Evolutionary conservation across 2,329 filamentous ascomycete species (phyloP), one percentile per base, ranked within the genome.

Genomic region (Escovopsis sp.): DNA sequence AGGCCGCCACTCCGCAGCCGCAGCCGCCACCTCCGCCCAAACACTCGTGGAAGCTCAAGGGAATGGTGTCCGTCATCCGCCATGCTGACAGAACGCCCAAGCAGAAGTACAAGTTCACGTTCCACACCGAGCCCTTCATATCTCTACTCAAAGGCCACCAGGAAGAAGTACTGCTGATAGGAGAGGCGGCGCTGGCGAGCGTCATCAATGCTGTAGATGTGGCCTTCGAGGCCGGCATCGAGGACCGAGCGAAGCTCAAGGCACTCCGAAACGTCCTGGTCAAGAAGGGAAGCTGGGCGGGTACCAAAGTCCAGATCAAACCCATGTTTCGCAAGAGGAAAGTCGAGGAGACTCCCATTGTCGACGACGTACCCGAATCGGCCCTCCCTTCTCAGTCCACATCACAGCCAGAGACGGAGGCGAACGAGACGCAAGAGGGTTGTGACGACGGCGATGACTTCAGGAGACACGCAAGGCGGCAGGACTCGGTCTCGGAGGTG

Each of bases 51-150:
- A 96, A 94, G 60, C 69, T 98, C 41, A 98, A 98, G 64, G 91
- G 91, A 11, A 88, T 98, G 64, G 89, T 98, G 1, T 89, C 88
- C 2, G 91, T 98, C 12, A 87, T 98, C 50, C 79, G 91, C 26
- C 91, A 98, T 61, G 93, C 93, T 3, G 91, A 98, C 64, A 82
- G 91, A 44, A 98, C 91, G 1, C 91, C 91, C 3, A 98, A 98
- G 64, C 91, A 98, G 55, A 98, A 98, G 59, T 95, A 95, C 70
- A 98, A 98, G 59, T 98, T 96, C 55, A 98, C 91, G 0, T 96
- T 98, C 54, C 91, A 98, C 57, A 94, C 87, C 0, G 85, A 88
- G 48, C 91, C 91, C 0, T 98, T 98, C 55, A 88, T 98, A 48
- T 85, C 94, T 49, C 70, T 98, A 4, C 74, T 98, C 36, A 94